A percentile compares a stretch with the other conserved stretches of the same genome.
These are phyloP conservation scores for Pseudogymnoascus pannorum DNA, from an alignment of 2,329 filamentous ascomycete genomes.

Conservation along the genomic window DNA sequence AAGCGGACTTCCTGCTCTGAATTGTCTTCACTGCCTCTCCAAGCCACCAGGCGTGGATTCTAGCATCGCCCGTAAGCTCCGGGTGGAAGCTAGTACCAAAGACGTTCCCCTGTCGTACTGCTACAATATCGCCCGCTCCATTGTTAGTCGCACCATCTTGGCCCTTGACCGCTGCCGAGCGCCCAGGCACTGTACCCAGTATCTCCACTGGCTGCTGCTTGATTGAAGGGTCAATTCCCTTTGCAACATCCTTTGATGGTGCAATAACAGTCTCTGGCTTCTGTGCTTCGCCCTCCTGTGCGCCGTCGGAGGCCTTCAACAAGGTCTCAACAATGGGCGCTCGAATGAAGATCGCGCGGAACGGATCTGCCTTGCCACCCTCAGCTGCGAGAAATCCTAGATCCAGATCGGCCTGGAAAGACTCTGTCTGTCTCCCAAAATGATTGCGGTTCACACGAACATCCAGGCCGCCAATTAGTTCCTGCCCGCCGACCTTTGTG, in stretches of 20 bases:
- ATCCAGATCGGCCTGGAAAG: slow-evolving; percentile 70
- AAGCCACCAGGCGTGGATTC: slow-evolving; percentile 94
- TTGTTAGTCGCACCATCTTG: slow-evolving; percentile 32
- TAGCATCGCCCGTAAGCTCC: slow-evolving; percentile 77
- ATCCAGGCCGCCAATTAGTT: slow-evolving; percentile 84
- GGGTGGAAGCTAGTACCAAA: slow-evolving; percentile 95
- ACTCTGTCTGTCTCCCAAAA: slow-evolving; percentile 89
- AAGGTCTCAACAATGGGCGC: slow-evolving; percentile 88
- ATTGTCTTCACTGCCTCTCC: slow-evolving; percentile 50
- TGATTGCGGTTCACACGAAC: slow-evolving; percentile 91
- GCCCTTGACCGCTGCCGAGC: slow-evolving; percentile 34
- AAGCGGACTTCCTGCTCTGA: slow-evolving; percentile 9
- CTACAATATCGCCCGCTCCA: slow-evolving; percentile 68
- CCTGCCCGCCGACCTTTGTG: slow-evolving; percentile 85
- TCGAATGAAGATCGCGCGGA: slow-evolving; percentile 84
- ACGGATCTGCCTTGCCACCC: slow-evolving; percentile 40
- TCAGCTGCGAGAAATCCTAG: slow-evolving; percentile 57
- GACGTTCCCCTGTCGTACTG: slow-evolving; percentile 83
- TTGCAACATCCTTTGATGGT: slow-evolving; percentile 18
- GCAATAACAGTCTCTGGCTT: slow-evolving; percentile 32
- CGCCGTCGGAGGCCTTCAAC: slow-evolving; percentile 38
- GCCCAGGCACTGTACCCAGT: slow-evolving; percentile 43
- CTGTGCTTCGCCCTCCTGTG: slow-evolving; percentile 34
- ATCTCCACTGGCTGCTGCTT: slow-evolving; percentile 37
- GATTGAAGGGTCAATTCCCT: slow-evolving; percentile 17